These are phyloP conservation scores for Juncus inflexus DNA, from an alignment of 176 grass and related monocot genomes.

Conservation along the genomic window DNA sequence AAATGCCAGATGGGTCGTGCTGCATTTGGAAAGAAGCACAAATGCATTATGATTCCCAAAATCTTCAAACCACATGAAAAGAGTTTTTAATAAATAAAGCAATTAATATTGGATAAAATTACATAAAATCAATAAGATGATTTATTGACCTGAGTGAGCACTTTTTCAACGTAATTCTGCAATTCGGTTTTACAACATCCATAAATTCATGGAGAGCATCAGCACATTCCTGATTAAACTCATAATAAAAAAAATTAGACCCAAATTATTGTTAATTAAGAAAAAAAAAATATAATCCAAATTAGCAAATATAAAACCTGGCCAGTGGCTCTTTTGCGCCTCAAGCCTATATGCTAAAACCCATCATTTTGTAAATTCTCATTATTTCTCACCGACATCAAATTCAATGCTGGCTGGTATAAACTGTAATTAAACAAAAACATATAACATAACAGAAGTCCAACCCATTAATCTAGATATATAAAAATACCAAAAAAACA, in stretches of 20 bases:
- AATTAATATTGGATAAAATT: not conserved
- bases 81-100: no score
- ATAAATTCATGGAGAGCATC: conserved; percentile 54
- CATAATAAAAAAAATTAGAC: not conserved
- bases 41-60: no score
- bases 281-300: conserved; percentile 1
- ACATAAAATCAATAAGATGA: not conserved
- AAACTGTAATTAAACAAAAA: conserved; percentile 41
- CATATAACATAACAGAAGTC: not conserved
- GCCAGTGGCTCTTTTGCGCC: conserved; percentile 71
- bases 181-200: conserved; percentile 81
- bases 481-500: no score
- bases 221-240: no score
- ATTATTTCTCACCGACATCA: conserved; percentile 57
- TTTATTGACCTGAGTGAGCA: conserved; percentile 48
- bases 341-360: conserved; percentile 78
- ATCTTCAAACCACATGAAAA: no score
- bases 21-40: no score
- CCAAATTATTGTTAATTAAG: conserved; percentile 7
- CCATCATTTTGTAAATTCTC: conserved; percentile 66
- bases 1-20: no score
- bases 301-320: conserved; percentile 37
- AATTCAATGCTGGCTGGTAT: conserved; percentile 94
- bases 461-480: no score
- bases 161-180: conserved; percentile 44